Evolutionary conservation across 108 stramenopile species (phyloP), one percentile per base, ranked within the genome.

Genomic region (Cyclotella kingstonii): DNA sequence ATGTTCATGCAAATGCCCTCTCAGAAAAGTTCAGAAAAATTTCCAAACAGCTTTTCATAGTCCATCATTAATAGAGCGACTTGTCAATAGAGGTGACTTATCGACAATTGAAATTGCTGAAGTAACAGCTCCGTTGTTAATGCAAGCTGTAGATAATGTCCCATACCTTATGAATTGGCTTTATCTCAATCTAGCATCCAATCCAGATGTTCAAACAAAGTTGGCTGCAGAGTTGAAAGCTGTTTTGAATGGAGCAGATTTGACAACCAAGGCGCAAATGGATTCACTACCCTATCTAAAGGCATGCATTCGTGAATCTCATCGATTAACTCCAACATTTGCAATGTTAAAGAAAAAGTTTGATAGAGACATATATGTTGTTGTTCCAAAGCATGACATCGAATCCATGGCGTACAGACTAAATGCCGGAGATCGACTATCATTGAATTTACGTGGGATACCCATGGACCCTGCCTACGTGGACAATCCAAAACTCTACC

Each of bases 261-360:
- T 68, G 1, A 68, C 66, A 0, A 68, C 66, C n/a, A 34, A 34
- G 9, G 66, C 57, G 29, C 66, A 68, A 50, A 68, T 68, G 47
- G 56, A 68, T 21, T 63, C 69, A 11, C 35, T 65, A 15, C 53
- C 63, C 0, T 70, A 64, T 30, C 19, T 70, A 3, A 38, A 64
- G 18, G 69, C 69, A 7, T 63, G 62, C 39, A 65, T 70, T 29
- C 69, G 69, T 23, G 69, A 70, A 64, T 70, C 69, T 27, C 69
- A 64, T 39, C 30, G 69, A 33, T 56, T 70, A 8, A 70, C 69
- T 18, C 69, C 69, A 0, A 8, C 44, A 11, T 11, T 55, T 15
- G 25, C 36, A 5, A 40, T 63, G 4, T 17, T 15, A 4, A 19
- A 29, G 26, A 64, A 64, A 28, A 54, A 6, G 27, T 30, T 63